These are phyloP conservation scores for Phytophthora multivora DNA, from an alignment of 352 stramenopile genomes.

Conservation along the genomic window DNA sequence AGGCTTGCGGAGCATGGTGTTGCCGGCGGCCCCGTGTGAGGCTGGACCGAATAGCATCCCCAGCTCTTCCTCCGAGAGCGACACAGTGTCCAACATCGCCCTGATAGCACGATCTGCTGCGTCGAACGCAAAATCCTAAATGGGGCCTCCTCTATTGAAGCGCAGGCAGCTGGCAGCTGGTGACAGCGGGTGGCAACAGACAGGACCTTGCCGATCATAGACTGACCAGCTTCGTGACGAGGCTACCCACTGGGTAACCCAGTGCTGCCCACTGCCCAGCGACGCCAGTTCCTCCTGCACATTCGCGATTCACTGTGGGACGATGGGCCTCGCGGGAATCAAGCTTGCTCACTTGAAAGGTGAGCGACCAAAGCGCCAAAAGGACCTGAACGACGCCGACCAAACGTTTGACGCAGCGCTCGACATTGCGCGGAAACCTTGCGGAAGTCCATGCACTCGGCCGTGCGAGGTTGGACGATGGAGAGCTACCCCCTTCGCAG, in stretches of 20 bases:
- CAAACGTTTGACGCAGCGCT: background rate
- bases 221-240: conserved; percentile 17
- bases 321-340: conserved; percentile 22
- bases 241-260: no score
- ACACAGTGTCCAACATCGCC: conserved; percentile 26
- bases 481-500: conserved; percentile 25
- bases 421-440: background rate
- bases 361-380: conserved; percentile 27
- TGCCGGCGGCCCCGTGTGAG: conserved; percentile 15
- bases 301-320: conserved; percentile 31
- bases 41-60: conserved; percentile 33
- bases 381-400: background rate
- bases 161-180: conserved; percentile 27
- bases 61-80: conserved; percentile 40
- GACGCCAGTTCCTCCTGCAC: background rate
- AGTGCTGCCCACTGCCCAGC: no score
- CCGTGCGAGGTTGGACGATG: conserved; percentile 32
- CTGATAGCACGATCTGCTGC: conserved; percentile 7
- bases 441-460: conserved; percentile 17
- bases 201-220: conserved; percentile 30
- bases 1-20: background rate
- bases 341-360: conserved; percentile 20
- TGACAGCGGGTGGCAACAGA: conserved; percentile 33
- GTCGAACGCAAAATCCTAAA: conserved; percentile 34
- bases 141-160: conserved; percentile 34